Evolutionary conservation across 2,329 filamentous ascomycete genomes (phyloP).

Genomic region (Annulohypoxylon truncatum): DNA sequence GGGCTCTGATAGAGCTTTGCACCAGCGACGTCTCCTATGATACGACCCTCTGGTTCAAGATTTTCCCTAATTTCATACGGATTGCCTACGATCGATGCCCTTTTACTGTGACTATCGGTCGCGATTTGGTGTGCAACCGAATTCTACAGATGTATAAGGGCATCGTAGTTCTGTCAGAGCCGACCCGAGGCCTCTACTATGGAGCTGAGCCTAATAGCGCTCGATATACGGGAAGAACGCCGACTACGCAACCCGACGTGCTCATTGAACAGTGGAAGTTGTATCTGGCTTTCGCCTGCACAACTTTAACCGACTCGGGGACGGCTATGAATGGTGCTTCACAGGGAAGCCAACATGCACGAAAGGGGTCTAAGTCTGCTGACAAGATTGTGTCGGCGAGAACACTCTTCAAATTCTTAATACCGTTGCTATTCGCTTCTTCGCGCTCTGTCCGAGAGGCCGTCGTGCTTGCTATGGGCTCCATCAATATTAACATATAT

Average conservation of each 20-base stretch:
- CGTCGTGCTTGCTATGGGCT: slow-evolving; percentile 90
- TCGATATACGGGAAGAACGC: slow-evolving; percentile 64
- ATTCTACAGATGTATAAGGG: slow-evolving; percentile 92
- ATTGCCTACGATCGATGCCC: slow-evolving; percentile 92
- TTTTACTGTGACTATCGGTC: slow-evolving; percentile 88
- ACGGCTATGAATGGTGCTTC: slow-evolving; percentile 67
- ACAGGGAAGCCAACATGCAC: slow-evolving; percentile 76
- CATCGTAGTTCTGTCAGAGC: slow-evolving; percentile 83
- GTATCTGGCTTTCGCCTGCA: slow-evolving; percentile 96
- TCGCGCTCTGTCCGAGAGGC: slow-evolving; percentile 87
- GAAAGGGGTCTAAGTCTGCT: slow-evolving; percentile 81
- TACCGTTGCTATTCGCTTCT: slow-evolving; percentile 84
- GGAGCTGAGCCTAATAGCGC: slow-evolving; percentile 69
- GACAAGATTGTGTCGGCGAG: slow-evolving; percentile 88
- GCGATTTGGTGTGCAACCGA: slow-evolving; percentile 92
- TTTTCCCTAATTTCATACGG: slow-evolving; percentile 94
- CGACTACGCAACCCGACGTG: slow-evolving; percentile 82
- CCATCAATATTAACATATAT: slow-evolving; percentile 95
- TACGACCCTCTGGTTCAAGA: slow-evolving; percentile 95
- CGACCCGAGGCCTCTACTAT: slow-evolving; percentile 71
- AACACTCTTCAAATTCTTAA: slow-evolving; percentile 90
- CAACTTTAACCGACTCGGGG: slow-evolving; percentile 88
- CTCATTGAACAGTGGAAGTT: slow-evolving; percentile 98
- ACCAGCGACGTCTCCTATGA: slow-evolving; percentile 96
- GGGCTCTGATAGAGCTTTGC: slow-evolving; percentile 91